Evolutionary conservation across 768 basidiomycete genomes (phyloP).

Genomic region (Galerina sulciceps): DNA sequence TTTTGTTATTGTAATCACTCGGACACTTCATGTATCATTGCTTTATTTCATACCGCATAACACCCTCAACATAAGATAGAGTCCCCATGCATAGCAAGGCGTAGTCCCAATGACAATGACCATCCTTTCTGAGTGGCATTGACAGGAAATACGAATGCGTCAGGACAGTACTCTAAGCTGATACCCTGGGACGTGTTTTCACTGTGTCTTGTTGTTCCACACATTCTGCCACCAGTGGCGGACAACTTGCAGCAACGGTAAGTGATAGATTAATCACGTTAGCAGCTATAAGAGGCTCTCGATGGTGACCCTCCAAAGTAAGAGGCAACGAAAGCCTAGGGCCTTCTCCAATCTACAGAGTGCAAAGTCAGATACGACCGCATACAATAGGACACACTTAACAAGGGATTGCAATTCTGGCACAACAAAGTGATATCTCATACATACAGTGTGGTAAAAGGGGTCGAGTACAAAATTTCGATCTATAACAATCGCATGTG

Average conservation of each 20-base stretch:
- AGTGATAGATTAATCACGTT: no score
- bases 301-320: no score
- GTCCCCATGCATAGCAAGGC: background rate
- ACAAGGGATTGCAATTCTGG: slow-evolving; percentile 7
- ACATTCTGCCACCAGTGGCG: no score
- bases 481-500: slow-evolving; percentile 3
- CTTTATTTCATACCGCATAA: background rate
- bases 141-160: no score
- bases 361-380: slow-evolving; percentile 24
- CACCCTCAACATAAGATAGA: background rate
- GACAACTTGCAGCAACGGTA: no score
- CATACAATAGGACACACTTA: slow-evolving; percentile 24
- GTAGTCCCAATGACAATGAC: background rate
- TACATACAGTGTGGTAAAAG: slow-evolving; percentile 20
- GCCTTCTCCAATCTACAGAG: slow-evolving; percentile 12
- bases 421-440: slow-evolving; percentile 5
- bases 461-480: slow-evolving; percentile 15
- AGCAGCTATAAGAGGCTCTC: no score
- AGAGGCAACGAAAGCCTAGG: background rate
- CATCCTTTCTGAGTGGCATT: background rate
- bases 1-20: background rate
- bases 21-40: background rate
- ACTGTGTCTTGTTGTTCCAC: no score
- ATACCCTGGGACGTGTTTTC: no score
- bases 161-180: no score